Evolutionary conservation across 805 yeast species (phyloP).

Genomic region (Nematodospora valgi): DNA sequence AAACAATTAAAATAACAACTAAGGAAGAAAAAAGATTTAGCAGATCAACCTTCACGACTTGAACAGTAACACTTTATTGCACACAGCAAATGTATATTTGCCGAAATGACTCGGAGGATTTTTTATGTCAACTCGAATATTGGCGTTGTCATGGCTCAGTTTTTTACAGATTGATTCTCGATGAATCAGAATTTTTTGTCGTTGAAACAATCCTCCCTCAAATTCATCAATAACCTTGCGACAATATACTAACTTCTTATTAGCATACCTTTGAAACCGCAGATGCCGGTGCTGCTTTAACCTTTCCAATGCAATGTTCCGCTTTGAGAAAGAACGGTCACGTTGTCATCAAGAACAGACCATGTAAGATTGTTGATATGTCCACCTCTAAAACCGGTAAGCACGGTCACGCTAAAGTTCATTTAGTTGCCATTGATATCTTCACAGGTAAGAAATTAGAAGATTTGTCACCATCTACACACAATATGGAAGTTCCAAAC

Average conservation of each 20-base stretch:
- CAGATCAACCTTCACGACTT: too few relatives aligned
- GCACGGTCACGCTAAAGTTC: constrained; percentile 99
- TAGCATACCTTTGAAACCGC: constrained; percentile 96
- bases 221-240: too few relatives aligned
- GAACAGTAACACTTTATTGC: too few relatives aligned
- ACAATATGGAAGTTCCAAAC: constrained; percentile 99
- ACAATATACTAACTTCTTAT: constrained; percentile 4
- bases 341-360: constrained; percentile 98
- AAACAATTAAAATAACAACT: constrained; percentile 2
- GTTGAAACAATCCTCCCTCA: too few relatives aligned
- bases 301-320: constrained; percentile 99
- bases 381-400: constrained; percentile 99
- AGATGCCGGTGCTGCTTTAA: constrained; percentile 97
- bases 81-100: too few relatives aligned
- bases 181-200: too few relatives aligned
- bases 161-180: too few relatives aligned
- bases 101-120: too few relatives aligned
- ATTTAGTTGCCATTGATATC: constrained; percentile 97
- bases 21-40: too few relatives aligned
- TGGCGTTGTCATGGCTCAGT: too few relatives aligned
- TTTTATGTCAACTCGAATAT: too few relatives aligned
- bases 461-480: constrained; percentile 99
- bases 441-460: constrained; percentile 99
- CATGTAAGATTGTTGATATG: constrained; percentile 99
- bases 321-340: constrained; percentile 99